Conservation (phyloP, 352 stramenopile genomes). For the Pythium brachiatum region DNA sequence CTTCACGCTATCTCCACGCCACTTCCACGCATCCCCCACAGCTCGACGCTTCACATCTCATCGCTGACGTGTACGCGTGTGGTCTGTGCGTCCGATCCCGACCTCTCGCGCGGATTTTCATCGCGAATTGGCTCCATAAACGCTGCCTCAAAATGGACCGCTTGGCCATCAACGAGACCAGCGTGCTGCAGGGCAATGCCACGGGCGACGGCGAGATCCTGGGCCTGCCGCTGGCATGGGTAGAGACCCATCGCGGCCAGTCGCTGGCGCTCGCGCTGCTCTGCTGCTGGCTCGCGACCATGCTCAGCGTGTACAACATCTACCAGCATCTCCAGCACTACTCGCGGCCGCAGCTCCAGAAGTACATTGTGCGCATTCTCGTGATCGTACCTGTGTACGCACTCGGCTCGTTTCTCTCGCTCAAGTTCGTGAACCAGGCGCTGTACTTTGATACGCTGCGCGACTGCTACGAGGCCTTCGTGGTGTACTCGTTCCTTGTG, state of each 20-base stretch:
- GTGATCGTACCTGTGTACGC: slow-evolving; percentile 87
- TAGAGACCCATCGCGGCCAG: slow-evolving; percentile 62
- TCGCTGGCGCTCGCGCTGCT: slow-evolving; percentile 56
- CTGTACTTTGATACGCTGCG: slow-evolving; percentile 87
- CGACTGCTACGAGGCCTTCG: slow-evolving; percentile 92
- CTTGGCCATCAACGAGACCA: slow-evolving; percentile 59
- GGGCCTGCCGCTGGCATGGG: slow-evolving; percentile 60
- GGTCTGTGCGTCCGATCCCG: not conserved
- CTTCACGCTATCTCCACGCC: not conserved
- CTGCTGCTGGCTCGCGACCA: slow-evolving; percentile 52
- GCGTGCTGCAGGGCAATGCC: slow-evolving; percentile 57
- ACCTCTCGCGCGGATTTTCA: not conserved
- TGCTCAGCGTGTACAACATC: slow-evolving; percentile 83
- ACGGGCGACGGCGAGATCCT: slow-evolving; percentile 60
- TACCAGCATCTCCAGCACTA: slow-evolving; percentile 85
- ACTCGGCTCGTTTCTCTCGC: slow-evolving; percentile 74
- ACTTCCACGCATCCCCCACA: not conserved
- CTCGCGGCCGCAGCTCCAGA: slow-evolving; percentile 75
- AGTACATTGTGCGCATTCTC: slow-evolving; percentile 89
- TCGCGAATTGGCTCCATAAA: not conserved
- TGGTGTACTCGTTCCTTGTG: slow-evolving; percentile 91
- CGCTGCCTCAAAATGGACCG: not conserved
- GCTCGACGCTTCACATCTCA: not conserved
- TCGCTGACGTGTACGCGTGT: not conserved
- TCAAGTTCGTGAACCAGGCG: slow-evolving; percentile 77